These are phyloP conservation scores for Tuctoria greenei DNA, from an alignment of 176 grass and related monocot species.

Conservation along the genomic window DNA sequence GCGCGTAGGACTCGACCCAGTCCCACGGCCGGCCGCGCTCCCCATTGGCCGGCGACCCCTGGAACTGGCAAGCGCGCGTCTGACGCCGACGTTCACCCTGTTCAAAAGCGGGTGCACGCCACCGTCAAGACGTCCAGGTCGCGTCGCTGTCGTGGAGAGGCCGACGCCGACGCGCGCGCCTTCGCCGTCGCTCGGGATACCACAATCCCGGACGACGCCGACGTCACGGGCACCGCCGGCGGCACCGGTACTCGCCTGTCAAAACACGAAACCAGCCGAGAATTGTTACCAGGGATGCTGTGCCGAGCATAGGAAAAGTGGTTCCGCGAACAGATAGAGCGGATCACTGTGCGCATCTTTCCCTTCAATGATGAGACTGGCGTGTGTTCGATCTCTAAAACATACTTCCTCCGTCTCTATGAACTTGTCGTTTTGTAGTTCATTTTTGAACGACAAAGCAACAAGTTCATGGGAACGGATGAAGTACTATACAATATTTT, in stretches of 20 bases:
- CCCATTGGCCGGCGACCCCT: background rate
- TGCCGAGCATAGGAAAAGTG: too few species aligned
- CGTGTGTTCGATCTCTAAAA: too few species aligned
- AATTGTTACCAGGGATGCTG: background rate
- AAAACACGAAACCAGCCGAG: background rate
- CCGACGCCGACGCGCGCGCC: slow-evolving; percentile 8
- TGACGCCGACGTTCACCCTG: slow-evolving; percentile 27
- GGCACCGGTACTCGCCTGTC: background rate
- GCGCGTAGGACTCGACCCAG: background rate
- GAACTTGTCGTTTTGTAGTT: too few species aligned
- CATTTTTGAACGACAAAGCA: too few species aligned
- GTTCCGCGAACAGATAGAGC: background rate
- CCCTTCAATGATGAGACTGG: background rate
- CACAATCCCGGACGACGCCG: slow-evolving; percentile 28
- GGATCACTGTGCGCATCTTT: too few species aligned
- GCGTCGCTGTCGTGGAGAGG: slow-evolving; percentile 28
- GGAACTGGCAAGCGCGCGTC: background rate
- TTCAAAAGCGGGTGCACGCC: slow-evolving; percentile 23
- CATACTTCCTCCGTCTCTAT: too few species aligned
- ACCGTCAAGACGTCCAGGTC: slow-evolving; percentile 33
- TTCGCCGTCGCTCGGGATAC: slow-evolving; percentile 45
- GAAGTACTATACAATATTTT: too few species aligned
- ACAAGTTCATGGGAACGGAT: too few species aligned
- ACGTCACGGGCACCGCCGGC: slow-evolving; percentile 29
- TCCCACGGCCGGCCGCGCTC: background rate